These are phyloP conservation scores for Parietaria judaica DNA, from an alignment of 306 rosid species.

Conservation along the genomic window DNA sequence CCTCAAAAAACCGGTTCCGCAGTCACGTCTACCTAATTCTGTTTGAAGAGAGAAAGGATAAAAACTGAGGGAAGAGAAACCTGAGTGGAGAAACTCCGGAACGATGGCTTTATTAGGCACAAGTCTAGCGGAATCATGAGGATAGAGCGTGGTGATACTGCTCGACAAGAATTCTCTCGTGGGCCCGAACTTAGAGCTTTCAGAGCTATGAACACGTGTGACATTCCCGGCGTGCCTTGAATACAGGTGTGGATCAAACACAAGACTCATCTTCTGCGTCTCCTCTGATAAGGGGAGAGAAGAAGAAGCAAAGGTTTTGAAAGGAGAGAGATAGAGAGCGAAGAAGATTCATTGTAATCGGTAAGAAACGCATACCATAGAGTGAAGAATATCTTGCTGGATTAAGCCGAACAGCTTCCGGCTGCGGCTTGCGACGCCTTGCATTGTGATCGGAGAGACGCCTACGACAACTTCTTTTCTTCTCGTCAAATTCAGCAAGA, in stretches of 20 bases:
- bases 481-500: conserved; percentile 74
- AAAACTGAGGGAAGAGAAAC: conserved; percentile 24
- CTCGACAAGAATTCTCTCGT: conserved; percentile 44
- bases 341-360: too few species aligned
- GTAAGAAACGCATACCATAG: conserved; percentile 30
- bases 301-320: not conserved
- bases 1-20: too few species aligned
- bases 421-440: conserved; percentile 89
- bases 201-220: conserved; percentile 35
- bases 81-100: conserved; percentile 37
- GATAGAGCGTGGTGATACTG: conserved; percentile 22
- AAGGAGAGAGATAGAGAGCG: too few species aligned
- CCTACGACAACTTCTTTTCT: conserved; percentile 89
- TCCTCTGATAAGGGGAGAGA: conserved; percentile 29
- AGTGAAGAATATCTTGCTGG: conserved; percentile 46
- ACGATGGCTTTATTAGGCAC: conserved; percentile 32
- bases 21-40: too few species aligned
- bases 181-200: conserved; percentile 33
- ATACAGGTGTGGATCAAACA: conserved; percentile 28
- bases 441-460: conserved; percentile 96
- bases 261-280: conserved; percentile 40
- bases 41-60: too few species aligned
- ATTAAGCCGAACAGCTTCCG: conserved; percentile 39
- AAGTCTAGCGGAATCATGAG: conserved; percentile 32
- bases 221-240: conserved; percentile 34